phyloP scores from a whole-genome alignment of 306 rosid genomes.

The Rubus idaeus region DNA sequence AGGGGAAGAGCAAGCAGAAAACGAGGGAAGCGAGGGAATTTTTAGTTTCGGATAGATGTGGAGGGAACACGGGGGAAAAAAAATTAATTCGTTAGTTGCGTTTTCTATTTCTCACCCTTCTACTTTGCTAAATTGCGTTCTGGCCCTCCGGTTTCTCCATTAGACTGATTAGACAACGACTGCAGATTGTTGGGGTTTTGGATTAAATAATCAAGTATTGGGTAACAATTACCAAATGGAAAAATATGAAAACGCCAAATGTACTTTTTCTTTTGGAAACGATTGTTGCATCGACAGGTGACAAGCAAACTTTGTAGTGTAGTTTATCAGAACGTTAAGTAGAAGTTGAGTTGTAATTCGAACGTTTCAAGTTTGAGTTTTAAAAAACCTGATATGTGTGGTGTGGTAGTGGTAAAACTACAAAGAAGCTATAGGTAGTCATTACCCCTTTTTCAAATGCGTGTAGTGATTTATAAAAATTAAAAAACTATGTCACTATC shows the following conservation, averaged over 20 bases:
- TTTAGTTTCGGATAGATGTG: slow-evolving; percentile 93
- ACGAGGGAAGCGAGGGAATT: slow-evolving; percentile 99
- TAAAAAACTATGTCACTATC: no score
- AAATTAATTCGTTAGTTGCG: not conserved
- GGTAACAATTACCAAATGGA: not conserved
- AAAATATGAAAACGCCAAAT: not conserved
- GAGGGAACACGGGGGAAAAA: slow-evolving; percentile 74
- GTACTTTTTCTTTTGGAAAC: no score
- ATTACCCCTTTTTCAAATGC: not conserved
- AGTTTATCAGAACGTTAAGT: not conserved
- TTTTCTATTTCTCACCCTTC: slow-evolving; percentile 28
- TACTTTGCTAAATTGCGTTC: not conserved
- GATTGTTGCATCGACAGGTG: not conserved
- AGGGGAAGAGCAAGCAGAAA: slow-evolving; percentile 55
- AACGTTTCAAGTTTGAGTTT: not conserved
- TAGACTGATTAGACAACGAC: not conserved
- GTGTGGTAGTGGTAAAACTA: not conserved
- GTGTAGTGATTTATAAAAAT: no score
- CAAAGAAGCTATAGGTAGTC: not conserved
- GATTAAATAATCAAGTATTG: not conserved
- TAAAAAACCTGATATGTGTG: not conserved
- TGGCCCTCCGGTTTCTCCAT: not conserved
- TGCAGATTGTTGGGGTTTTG: no score
- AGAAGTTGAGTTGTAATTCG: not conserved
- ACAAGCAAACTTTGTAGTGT: not conserved